phyloP scores from a whole-genome alignment of 441 rosid genomes.

The Erodium moschatum region DNA sequence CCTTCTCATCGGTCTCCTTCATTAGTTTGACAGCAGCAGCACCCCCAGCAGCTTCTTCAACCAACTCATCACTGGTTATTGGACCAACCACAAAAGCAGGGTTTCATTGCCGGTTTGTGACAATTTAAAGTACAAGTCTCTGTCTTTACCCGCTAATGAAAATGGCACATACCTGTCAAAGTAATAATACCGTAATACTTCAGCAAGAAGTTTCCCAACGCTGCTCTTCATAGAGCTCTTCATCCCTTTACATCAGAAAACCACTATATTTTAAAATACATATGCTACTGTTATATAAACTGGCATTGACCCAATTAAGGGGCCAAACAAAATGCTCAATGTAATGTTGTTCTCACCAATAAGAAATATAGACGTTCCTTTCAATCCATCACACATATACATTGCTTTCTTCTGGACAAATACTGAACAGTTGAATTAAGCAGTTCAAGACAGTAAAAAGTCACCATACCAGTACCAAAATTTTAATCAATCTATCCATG shows the following conservation, averaged over 20 bases:
- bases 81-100: slow-evolving; percentile 15
- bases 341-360: slow-evolving; percentile 45
- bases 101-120: not conserved
- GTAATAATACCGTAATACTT: slow-evolving; percentile 56
- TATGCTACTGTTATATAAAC: not conserved
- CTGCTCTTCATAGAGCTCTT: slow-evolving; percentile 45
- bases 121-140: not conserved
- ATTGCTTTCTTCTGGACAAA: slow-evolving; percentile 54
- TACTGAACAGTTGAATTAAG: too few relatives aligned
- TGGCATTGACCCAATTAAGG: not conserved
- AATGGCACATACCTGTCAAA: slow-evolving; percentile 50
- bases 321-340: slow-evolving; percentile 7
- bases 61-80: slow-evolving; percentile 57
- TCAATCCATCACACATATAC: slow-evolving; percentile 46
- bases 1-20: slow-evolving; percentile 53
- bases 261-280: not conserved
- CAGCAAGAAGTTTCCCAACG: slow-evolving; percentile 65
- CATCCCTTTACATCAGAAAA: slow-evolving; percentile 40
- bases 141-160: not conserved
- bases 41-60: slow-evolving; percentile 75
- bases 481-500: too few relatives aligned
- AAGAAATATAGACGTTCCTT: slow-evolving; percentile 70
- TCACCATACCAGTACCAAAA: too few relatives aligned
- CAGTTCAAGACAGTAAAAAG: too few relatives aligned
- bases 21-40: slow-evolving; percentile 43